phyloP scores from a whole-genome alignment of 1,284 basidiomycete species.

The Apiotrichum gracile region DNA sequence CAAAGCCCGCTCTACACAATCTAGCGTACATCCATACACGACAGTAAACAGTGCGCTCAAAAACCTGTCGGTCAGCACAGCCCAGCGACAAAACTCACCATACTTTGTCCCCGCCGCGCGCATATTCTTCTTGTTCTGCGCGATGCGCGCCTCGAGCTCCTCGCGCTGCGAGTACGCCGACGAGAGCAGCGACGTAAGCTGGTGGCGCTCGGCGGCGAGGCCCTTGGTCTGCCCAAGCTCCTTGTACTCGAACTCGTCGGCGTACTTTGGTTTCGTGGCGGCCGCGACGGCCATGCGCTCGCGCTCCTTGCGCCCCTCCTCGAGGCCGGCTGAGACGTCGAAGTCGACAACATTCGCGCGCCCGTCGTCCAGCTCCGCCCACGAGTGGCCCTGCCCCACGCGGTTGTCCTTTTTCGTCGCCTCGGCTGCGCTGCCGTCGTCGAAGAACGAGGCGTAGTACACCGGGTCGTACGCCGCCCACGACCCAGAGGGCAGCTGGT shows the following conservation, averaged over 20 bases:
- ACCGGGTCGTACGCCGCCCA: conserved; percentile 71
- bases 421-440: not conserved
- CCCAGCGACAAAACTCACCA: conserved; percentile 21
- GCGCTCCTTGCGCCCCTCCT: conserved; percentile 13
- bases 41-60: too few relatives aligned
- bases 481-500: conserved; percentile 68
- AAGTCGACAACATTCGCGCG: conserved; percentile 27
- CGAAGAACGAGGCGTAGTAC: conserved; percentile 65
- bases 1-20: too few relatives aligned
- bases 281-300: conserved; percentile 23
- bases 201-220: conserved; percentile 43
- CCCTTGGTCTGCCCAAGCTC: conserved; percentile 44
- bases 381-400: conserved; percentile 38
- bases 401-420: conserved; percentile 10
- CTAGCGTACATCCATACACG: too few relatives aligned
- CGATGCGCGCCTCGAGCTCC: conserved; percentile 42
- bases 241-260: conserved; percentile 40
- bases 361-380: conserved; percentile 35
- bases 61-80: not conserved
- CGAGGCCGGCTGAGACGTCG: conserved; percentile 31
- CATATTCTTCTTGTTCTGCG: conserved; percentile 44
- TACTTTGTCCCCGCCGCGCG: conserved; percentile 40
- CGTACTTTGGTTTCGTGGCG: conserved; percentile 26
- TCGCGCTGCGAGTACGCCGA: conserved; percentile 38
- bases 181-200: conserved; percentile 41